Evolutionary conservation across 352 stramenopile species (phyloP), one percentile per base, ranked within the genome.

Genomic region (Globisporangium spiculum): DNA sequence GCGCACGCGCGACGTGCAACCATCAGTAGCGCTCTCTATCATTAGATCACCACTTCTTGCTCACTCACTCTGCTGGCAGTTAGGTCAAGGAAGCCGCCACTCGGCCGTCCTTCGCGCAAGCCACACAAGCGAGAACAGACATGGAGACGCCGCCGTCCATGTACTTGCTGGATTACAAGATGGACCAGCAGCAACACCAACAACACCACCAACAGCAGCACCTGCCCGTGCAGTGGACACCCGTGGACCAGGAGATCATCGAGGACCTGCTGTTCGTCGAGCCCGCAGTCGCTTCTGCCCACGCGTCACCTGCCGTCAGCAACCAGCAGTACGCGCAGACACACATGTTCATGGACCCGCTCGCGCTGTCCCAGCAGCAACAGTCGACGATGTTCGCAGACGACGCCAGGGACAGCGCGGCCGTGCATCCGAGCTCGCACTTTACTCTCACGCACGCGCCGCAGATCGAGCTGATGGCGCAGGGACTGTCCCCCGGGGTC

Each of bases 231-330:
- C 68, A 62, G 46, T 87, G 79, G 79, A 82, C 77, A 53, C 63
- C 70, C 30, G 78, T 72, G 30, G 79, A 87, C 66, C 79, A 87
- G 62, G 71, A 74, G 38, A 84, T 87, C 67, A 84, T 87, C 68
- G 79, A 87, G 74, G 68, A 81, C 46, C 69, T 87, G 61, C 71
- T 87, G 55, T 64, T 82, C 46, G 68, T 59, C 18, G 50, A 58
- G 50, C n/a, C 62, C 22, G 10, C 27, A 7, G 12, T 50, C 41
- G 41, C 41, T n/a, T 22, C 24, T 4, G 36, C 26, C 36, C 12
- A 55, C 26, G n/a, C 38, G 5, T n/a, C 36, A 5, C 22, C 59
- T 16, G 4, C 22, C 10, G 22, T 27, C 4, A 32, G 4, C 18
- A 38, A 50, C 56, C 18, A 22, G 12, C 8, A 44, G 34, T 44